These are phyloP conservation scores for Paramyrothecium roridum DNA, from an alignment of 2,329 filamentous ascomycete genomes.

Conservation along the genomic window DNA sequence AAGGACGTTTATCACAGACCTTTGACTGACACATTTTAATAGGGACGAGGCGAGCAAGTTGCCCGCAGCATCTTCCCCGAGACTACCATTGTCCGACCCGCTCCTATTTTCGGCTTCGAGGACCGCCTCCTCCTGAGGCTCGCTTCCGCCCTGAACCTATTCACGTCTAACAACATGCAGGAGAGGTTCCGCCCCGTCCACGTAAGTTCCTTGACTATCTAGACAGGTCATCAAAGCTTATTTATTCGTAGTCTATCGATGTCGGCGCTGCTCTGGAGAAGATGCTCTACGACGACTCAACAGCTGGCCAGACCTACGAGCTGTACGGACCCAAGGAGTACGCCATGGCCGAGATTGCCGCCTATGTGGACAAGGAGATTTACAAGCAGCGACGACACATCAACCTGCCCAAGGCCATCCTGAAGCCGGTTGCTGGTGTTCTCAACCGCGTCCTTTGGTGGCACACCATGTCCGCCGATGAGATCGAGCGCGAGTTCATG, in stretches of 20 bases:
- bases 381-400: conserved; percentile 85
- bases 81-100: conserved; percentile 92
- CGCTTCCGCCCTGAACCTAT: conserved; percentile 73
- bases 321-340: conserved; percentile 93
- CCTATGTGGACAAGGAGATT: conserved; percentile 88
- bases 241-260: conserved; percentile 71
- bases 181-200: conserved; percentile 91
- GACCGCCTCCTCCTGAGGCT: conserved; percentile 87
- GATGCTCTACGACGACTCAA: conserved; percentile 89
- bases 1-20: neutral
- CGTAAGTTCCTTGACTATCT: conserved; percentile 44
- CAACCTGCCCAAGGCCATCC: conserved; percentile 78
- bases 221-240: neutral
- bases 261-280: conserved; percentile 83
- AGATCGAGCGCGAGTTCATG: conserved; percentile 88
- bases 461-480: conserved; percentile 76
- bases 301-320: conserved; percentile 87
- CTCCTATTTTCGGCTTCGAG: conserved; percentile 92
- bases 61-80: conserved; percentile 90
- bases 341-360: conserved; percentile 80
- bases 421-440: conserved; percentile 71
- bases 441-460: conserved; percentile 88
- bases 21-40: conserved; percentile 11
- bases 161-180: conserved; percentile 91
- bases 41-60: conserved; percentile 78